These are phyloP conservation scores for Pittosporum tobira DNA, from an alignment of 129 eudicot species.

Conservation along the genomic window DNA sequence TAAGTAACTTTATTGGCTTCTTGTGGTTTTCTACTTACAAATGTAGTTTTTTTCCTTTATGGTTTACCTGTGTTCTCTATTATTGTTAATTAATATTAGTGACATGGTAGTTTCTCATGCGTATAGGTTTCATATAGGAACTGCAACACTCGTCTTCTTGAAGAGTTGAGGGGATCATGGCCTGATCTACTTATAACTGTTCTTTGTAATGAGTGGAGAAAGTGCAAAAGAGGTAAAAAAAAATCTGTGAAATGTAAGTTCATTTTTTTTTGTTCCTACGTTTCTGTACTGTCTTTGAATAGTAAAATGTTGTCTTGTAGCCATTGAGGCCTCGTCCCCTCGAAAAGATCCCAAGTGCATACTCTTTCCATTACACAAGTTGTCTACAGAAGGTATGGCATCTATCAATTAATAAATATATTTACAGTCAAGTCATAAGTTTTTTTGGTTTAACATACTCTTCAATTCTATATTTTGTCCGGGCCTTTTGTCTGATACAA, in stretches of 20 bases:
- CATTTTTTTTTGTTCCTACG: constrained; percentile 1
- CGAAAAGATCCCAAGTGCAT: constrained; percentile 63
- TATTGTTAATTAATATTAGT: constrained; percentile 10
- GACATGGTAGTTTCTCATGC: constrained; percentile 13
- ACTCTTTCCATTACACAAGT: constrained; percentile 44
- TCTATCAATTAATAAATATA: constrained; percentile 6
- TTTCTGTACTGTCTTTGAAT: constrained; percentile 4
- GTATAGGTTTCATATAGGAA: constrained; percentile 52
- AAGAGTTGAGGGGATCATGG: constrained; percentile 78
- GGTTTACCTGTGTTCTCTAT: not conserved
- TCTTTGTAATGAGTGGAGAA: constrained; percentile 86
- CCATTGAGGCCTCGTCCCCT: constrained; percentile 88
- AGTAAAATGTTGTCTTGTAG: constrained; percentile 23
- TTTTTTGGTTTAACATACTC: no score
- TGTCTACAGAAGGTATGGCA: constrained; percentile 40
- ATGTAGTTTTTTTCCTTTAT: not conserved
- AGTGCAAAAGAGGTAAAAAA: constrained; percentile 84
- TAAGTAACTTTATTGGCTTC: not conserved
- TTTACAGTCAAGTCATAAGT: no score
- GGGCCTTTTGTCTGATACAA: not conserved
- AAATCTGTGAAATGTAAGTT: constrained; percentile 5
- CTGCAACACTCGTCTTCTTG: constrained; percentile 36
- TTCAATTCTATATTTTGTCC: no score
- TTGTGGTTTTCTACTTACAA: not conserved
- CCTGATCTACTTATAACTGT: constrained; percentile 62